Evolutionary conservation across 1,139 yeast genomes (phyloP), one percentile per base, ranked within the genome.

Genomic region (Nematodospora anomalae): DNA sequence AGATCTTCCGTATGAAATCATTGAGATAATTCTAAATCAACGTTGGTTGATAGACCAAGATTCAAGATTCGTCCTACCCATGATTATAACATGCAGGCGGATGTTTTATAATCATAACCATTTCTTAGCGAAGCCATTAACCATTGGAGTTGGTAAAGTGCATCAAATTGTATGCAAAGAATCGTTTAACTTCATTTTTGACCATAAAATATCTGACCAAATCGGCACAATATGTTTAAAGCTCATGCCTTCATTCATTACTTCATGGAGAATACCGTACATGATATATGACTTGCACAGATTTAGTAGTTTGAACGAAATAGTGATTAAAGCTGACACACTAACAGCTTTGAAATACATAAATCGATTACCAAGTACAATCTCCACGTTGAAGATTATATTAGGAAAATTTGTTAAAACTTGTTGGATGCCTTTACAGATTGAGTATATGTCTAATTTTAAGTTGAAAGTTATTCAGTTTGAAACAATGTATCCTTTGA

Each of bases 401-500:
- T 8, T 32, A 7, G 35, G 30, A 7, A 32, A 22, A 21, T 9
- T 26, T 22, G 13, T 12, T 4, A 32, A 32, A 32, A 26, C 30
- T 12, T 26, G 30, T 20, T 32, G 30, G 30, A 18, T 26, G 21
- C 35, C 35, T 7, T 12, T 32, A 14, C 30, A 32, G 4, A 5
- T 32, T 14, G 7, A 14, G 10, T 14, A 11, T 10, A 16, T 20
- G 26, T 18, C 22, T 13, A 26, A 7, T 3, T 15, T 21, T 9
- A 32, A 22, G n/a, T 28, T 32, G 13, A 32, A 14, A 14, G 11
- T 14, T 12, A 20, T 32, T 14, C 20, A 18, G 15, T 32, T 32
- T 32, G 35, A 32, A 14, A 24, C 30, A 20, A 10, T 32, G 7
- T 32, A 26, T 15, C 35, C 35, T 16, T 26, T 32, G 16, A 20